phyloP scores from a whole-genome alignment of 805 yeast genomes.

The Saturnispora silvae region DNA sequence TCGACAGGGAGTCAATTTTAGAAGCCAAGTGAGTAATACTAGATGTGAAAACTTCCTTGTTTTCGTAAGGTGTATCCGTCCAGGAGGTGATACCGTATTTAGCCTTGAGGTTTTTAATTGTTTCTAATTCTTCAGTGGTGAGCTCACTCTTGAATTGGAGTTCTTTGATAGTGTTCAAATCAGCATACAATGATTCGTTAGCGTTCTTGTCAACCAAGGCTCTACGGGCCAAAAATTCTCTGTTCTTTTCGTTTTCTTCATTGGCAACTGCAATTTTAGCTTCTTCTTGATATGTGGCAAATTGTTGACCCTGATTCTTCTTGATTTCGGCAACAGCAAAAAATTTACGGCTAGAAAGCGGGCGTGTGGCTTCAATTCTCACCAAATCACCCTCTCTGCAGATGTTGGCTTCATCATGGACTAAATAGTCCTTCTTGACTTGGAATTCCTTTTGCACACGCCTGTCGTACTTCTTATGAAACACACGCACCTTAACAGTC shows the following conservation, averaged over 20 bases:
- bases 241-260: slow-evolving; percentile 54
- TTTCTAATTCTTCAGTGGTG: slow-evolving; percentile 26
- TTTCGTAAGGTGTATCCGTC: slow-evolving; percentile 17
- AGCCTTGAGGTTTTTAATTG: slow-evolving; percentile 27
- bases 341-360: slow-evolving; percentile 67
- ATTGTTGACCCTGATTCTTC: slow-evolving; percentile 83
- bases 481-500: slow-evolving; percentile 88
- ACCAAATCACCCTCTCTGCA: slow-evolving; percentile 95
- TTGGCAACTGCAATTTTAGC: slow-evolving; percentile 55
- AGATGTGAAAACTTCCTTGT: slow-evolving; percentile 21
- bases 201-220: slow-evolving; percentile 17
- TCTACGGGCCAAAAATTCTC: slow-evolving; percentile 45
- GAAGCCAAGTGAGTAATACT: slow-evolving; percentile 18
- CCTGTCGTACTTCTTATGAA: slow-evolving; percentile 62
- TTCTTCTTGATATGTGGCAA: slow-evolving; percentile 64
- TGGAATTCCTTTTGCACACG: slow-evolving; percentile 65
- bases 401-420: slow-evolving; percentile 86
- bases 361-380: slow-evolving; percentile 82
- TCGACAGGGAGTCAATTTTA: slow-evolving; percentile 15
- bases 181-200: slow-evolving; percentile 24
- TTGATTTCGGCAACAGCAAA: slow-evolving; percentile 91
- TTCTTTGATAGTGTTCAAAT: slow-evolving; percentile 16
- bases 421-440: slow-evolving; percentile 73
- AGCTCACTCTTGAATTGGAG: slow-evolving; percentile 14
- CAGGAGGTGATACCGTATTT: slow-evolving; percentile 22